These are phyloP conservation scores for Apophysomyces ossiformis DNA, from an alignment of 371 early-diverging fungal genomes.

Conservation along the genomic window DNA sequence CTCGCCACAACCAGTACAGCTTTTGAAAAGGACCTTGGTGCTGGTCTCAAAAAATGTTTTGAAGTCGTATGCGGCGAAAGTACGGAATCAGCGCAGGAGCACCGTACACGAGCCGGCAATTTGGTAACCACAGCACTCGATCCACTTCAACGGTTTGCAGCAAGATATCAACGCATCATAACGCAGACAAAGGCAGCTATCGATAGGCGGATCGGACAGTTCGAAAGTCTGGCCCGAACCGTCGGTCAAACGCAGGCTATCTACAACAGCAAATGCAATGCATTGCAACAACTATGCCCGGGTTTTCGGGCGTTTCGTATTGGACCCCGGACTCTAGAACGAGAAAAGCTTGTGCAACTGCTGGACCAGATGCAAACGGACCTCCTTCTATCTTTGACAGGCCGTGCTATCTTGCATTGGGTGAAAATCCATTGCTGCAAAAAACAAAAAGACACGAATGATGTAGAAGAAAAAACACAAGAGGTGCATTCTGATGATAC, in stretches of 20 bases:
- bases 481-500: background rate
- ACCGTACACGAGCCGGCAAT: conserved; percentile 61
- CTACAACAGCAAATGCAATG: conserved; percentile 42
- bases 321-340: conserved; percentile 1
- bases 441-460: background rate
- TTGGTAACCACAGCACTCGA: conserved; percentile 63
- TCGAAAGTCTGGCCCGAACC: conserved; percentile 35
- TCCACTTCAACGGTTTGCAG: conserved; percentile 59
- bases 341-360: background rate
- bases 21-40: conserved; percentile 71
- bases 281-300: conserved; percentile 13
- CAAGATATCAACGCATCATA: conserved; percentile 57
- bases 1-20: background rate
- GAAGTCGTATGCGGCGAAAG: conserved; percentile 70
- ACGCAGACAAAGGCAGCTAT: conserved; percentile 54
- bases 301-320: background rate
- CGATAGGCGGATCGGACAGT: conserved; percentile 48
- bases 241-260: conserved; percentile 32
- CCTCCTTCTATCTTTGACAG: conserved; percentile 2
- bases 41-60: conserved; percentile 70
- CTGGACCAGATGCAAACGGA: conserved; percentile 3
- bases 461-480: background rate
- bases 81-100: conserved; percentile 57
- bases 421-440: background rate
- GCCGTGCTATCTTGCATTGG: background rate